phyloP scores from a whole-genome alignment of 1,139 yeast genomes.

The Geotrichum bryndzae region DNA sequence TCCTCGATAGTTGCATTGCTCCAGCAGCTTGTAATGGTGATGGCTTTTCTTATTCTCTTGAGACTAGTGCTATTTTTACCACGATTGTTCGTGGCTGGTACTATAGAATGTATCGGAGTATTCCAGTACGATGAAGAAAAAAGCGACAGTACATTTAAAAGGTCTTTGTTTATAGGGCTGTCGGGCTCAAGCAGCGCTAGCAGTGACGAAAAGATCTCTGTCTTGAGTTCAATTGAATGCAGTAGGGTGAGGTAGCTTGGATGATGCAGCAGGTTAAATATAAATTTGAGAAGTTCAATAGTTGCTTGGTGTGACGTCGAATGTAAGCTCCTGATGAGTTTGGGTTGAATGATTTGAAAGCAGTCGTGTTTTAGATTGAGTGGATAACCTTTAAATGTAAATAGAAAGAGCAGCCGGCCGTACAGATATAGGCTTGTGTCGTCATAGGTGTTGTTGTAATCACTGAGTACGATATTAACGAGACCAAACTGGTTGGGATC shows the following conservation, averaged over 20 bases:
- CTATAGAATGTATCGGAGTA: not conserved
- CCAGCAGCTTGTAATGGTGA: not conserved
- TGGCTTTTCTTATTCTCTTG: too few species aligned
- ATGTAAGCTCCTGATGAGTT: constrained; percentile 9
- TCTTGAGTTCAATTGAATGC: not conserved
- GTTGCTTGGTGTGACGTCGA: constrained; percentile 1
- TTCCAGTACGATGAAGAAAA: not conserved
- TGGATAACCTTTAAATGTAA: constrained; percentile 22
- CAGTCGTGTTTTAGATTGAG: constrained; percentile 6
- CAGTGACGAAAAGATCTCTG: not conserved
- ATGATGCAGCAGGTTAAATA: constrained; percentile 25
- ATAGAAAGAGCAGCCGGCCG: constrained; percentile 23
- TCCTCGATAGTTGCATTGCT: not conserved
- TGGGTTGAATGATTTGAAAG: constrained; percentile 17
- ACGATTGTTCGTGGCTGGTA: not conserved
- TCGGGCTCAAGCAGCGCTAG: not conserved
- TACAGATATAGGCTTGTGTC: constrained; percentile 16
- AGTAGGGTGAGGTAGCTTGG: constrained; percentile 15
- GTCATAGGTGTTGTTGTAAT: constrained; percentile 11
- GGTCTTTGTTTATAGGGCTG: not conserved
- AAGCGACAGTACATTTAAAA: not conserved
- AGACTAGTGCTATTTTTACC: not conserved
- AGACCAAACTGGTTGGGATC: constrained; percentile 14
- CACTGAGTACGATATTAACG: constrained; percentile 15
- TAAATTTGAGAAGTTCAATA: constrained; percentile 23